These are phyloP conservation scores for Trichoderma asperellum DNA, from an alignment of 2,329 filamentous ascomycete species.

Conservation along the genomic window DNA sequence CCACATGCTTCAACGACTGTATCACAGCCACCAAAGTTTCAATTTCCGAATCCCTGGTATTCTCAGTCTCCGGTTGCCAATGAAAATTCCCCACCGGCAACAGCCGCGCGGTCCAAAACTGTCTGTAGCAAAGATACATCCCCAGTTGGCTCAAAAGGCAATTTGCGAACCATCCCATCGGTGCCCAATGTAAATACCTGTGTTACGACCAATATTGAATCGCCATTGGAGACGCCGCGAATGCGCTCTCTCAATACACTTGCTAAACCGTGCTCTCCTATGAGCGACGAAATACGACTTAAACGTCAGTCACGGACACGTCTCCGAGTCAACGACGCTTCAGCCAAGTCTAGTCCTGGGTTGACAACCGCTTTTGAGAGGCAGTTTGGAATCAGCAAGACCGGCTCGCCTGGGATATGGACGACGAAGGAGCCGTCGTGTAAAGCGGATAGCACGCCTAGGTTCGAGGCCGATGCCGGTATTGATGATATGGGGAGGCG, in stretches of 20 bases:
- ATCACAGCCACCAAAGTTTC: neutral
- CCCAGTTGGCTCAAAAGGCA: conserved; percentile 29
- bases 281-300: conserved; percentile 31
- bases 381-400: conserved; percentile 33
- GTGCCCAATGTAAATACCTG: conserved; percentile 32
- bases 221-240: conserved; percentile 27
- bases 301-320: conserved; percentile 35
- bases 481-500: conserved; percentile 10
- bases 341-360: conserved; percentile 40
- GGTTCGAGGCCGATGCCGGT: neutral
- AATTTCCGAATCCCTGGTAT: neutral
- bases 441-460: neutral
- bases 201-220: neutral
- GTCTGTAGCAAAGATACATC: neutral
- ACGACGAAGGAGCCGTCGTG: conserved; percentile 3
- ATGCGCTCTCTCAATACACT: conserved; percentile 38
- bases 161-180: conserved; percentile 36
- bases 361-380: conserved; percentile 32
- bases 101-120: neutral
- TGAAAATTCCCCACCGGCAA: conserved; percentile 29
- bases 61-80: conserved; percentile 1
- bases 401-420: conserved; percentile 32
- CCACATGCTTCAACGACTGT: neutral
- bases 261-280: conserved; percentile 27
- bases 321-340: conserved; percentile 29